Conservation (phyloP, 192 early-diverging fungal species). For the Coemansia sp. region DNA sequence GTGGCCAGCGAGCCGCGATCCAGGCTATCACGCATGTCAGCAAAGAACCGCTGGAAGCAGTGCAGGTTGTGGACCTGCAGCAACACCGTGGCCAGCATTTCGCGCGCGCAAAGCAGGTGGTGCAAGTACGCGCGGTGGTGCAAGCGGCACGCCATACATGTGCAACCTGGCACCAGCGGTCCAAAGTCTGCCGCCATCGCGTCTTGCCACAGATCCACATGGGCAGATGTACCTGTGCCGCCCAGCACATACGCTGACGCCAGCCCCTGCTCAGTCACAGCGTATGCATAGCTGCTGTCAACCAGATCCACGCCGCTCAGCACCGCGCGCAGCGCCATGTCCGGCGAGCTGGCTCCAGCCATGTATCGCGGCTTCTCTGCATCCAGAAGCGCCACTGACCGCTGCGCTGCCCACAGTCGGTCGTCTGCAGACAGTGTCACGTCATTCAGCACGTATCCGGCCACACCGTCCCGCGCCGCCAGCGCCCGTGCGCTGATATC, state of each 20-base stretch:
- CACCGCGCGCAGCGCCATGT: slow-evolving; percentile 38
- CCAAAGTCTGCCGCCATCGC: slow-evolving; percentile 59
- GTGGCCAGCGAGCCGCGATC: slow-evolving; percentile 23
- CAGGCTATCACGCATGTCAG: slow-evolving; percentile 37
- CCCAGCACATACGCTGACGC: slow-evolving; percentile 61
- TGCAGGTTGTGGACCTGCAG: slow-evolving; percentile 63
- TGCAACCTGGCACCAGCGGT: slow-evolving; percentile 62
- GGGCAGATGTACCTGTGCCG: slow-evolving; percentile 6
- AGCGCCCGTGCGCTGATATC: slow-evolving; percentile 26
- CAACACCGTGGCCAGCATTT: slow-evolving; percentile 76
- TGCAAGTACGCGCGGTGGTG: slow-evolving; percentile 74
- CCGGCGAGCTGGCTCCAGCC: slow-evolving; percentile 48
- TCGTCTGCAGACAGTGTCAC: slow-evolving; percentile 23
- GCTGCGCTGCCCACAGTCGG: slow-evolving; percentile 33
- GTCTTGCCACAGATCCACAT: slow-evolving; percentile 60
- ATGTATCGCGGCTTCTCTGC: slow-evolving; percentile 42
- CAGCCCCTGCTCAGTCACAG: slow-evolving; percentile 65
- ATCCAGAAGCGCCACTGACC: slow-evolving; percentile 35
- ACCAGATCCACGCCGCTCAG: slow-evolving; percentile 67
- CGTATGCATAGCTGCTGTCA: slow-evolving; percentile 66
- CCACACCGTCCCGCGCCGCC: slow-evolving; percentile 15
- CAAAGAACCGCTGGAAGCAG: slow-evolving; percentile 48
- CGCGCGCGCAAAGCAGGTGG: slow-evolving; percentile 68
- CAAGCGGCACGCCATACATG: slow-evolving; percentile 64
- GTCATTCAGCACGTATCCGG: slow-evolving; percentile 46